Evolutionary conservation across 495 filamentous ascomycete genomes (phyloP).

Genomic region (Sphaerosporella brunnea): DNA sequence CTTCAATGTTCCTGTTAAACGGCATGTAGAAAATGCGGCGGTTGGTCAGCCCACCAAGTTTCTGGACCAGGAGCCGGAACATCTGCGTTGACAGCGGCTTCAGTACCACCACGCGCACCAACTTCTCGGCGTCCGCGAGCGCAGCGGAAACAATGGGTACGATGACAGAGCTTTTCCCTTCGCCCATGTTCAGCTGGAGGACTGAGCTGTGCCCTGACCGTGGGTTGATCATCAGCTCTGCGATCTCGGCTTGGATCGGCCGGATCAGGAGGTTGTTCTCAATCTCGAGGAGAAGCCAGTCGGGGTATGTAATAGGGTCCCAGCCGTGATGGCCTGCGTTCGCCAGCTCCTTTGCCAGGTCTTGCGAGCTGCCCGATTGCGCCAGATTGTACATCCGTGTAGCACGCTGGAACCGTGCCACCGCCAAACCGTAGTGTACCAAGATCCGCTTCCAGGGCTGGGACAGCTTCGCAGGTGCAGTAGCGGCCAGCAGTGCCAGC

Average conservation of each 20-base stretch:
- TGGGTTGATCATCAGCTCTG: constrained; percentile 39
- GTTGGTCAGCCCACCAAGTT: constrained; percentile 42
- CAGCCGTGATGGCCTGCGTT: constrained; percentile 39
- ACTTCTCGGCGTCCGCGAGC: constrained; percentile 35
- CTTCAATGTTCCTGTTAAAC: constrained; percentile 36
- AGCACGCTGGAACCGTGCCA: constrained; percentile 29
- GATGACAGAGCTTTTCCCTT: constrained; percentile 57
- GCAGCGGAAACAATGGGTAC: constrained; percentile 42
- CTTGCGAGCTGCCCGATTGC: constrained; percentile 17
- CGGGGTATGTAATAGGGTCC: constrained; percentile 34
- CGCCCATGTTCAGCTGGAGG: constrained; percentile 60
- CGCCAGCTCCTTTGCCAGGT: constrained; percentile 33
- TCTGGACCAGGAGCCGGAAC: constrained; percentile 40
- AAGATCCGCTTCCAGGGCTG: constrained; percentile 19
- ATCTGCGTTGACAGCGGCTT: constrained; percentile 47
- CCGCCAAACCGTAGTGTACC: constrained; percentile 27
- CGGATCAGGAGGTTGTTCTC: constrained; percentile 48
- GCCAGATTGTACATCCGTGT: constrained; percentile 21
- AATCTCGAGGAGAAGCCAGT: constrained; percentile 45
- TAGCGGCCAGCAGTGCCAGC: constrained; percentile 8
- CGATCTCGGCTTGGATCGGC: constrained; percentile 40
- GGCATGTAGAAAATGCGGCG: constrained; percentile 45
- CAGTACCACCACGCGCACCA: constrained; percentile 43
- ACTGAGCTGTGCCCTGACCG: constrained; percentile 32
- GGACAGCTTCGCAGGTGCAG: constrained; percentile 10